Evolutionary conservation across 805 yeast genomes (phyloP).

Genomic region (Diddensiella santjacobensis): DNA sequence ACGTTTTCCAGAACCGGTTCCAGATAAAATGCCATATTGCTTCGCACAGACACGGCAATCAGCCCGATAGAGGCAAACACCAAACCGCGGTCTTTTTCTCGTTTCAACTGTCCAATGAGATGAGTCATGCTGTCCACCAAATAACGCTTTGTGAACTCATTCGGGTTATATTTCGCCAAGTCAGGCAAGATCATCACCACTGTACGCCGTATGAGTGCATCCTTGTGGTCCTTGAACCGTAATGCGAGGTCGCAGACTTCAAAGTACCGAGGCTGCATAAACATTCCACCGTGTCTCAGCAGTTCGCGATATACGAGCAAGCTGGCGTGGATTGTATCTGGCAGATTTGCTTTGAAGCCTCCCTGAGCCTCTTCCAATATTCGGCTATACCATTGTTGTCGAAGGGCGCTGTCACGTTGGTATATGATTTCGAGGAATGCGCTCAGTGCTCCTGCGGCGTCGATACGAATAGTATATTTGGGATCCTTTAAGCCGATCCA

Average conservation of each 20-base stretch:
- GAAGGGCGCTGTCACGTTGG: conserved; percentile 66
- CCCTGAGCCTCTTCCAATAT: conserved; percentile 64
- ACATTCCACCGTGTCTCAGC: conserved; percentile 65
- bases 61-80: conserved; percentile 81
- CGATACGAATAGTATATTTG: conserved; percentile 68
- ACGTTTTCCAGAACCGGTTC: conserved; percentile 84
- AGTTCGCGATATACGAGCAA: conserved; percentile 78
- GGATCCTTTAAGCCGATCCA: conserved; percentile 87
- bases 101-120: conserved; percentile 72
- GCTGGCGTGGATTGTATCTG: conserved; percentile 84
- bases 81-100: conserved; percentile 69
- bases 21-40: conserved; percentile 80
- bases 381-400: conserved; percentile 71
- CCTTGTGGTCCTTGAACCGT: conserved; percentile 70
- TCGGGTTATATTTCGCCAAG: conserved; percentile 73
- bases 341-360: conserved; percentile 48
- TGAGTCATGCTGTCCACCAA: conserved; percentile 75
- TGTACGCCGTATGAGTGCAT: conserved; percentile 72
- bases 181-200: conserved; percentile 81
- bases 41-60: conserved; percentile 70
- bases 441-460: conserved; percentile 77
- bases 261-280: conserved; percentile 66
- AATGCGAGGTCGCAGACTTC: conserved; percentile 73
- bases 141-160: conserved; percentile 71
- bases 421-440: conserved; percentile 75